A percentile compares a stretch with the other conserved stretches of the same genome.
Evolutionary conservation across 2,329 filamentous ascomycete species (phyloP).

Genomic region (Alternaria ethzedia): DNA sequence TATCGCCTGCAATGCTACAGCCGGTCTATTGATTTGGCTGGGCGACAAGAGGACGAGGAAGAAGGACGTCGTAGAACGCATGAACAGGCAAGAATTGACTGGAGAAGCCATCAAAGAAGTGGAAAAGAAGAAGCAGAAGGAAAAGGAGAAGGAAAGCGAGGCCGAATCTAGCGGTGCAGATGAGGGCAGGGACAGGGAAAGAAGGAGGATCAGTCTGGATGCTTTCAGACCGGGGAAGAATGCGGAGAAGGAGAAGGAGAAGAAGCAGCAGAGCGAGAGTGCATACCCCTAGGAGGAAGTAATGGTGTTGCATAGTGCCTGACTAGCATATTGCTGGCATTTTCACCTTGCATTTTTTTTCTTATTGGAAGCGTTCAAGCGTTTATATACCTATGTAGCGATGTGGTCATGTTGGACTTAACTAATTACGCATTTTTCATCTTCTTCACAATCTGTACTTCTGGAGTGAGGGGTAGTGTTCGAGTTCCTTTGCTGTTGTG

Average conservation of each 20-base stretch:
- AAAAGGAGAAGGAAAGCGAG: conserved; percentile 46
- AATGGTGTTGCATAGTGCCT: not conserved
- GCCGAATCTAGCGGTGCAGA: conserved; percentile 14
- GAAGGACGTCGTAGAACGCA: conserved; percentile 81
- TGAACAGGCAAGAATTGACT: conserved; percentile 79
- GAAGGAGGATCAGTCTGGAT: conserved; percentile 26
- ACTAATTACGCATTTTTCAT: not conserved
- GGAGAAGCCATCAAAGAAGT: conserved; percentile 66
- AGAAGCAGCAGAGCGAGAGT: not conserved
- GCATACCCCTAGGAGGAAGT: not conserved
- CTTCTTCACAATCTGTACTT: not conserved
- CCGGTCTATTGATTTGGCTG: conserved; percentile 76
- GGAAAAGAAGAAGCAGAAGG: conserved; percentile 53
- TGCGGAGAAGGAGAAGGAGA: not conserved
- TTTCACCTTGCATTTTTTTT: not conserved
- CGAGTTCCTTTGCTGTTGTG: not conserved
- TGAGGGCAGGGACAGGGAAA: conserved; percentile 22
- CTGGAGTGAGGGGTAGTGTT: not conserved
- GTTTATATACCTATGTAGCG: conserved; percentile 7
- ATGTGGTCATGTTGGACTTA: conserved; percentile 3
- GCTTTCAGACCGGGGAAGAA: conserved; percentile 5
- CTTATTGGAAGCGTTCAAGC: conserved; percentile 23
- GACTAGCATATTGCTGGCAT: not conserved
- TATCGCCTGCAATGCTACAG: conserved; percentile 78
- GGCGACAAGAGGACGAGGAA: conserved; percentile 80